Evolutionary conservation across 2,329 filamentous ascomycete species (phyloP).

Genomic region (Trichoderma sp.): DNA sequence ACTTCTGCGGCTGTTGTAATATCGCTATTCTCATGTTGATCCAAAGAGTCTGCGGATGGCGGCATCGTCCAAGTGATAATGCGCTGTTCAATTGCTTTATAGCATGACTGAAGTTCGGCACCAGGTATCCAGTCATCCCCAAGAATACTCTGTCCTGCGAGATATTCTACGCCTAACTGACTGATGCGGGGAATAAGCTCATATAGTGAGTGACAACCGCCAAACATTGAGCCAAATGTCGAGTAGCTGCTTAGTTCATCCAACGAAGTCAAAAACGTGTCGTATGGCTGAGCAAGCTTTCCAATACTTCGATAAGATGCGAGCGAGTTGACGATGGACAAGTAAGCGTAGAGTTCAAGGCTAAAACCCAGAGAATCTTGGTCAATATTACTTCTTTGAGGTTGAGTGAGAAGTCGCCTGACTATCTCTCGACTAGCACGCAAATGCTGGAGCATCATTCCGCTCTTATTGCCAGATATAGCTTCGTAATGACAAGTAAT

Average conservation of each 20-base stretch:
- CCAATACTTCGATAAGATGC: not conserved
- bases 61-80: not conserved
- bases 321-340: not conserved
- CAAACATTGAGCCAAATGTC: not conserved
- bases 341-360: not conserved
- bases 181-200: not conserved
- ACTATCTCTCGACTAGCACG: not conserved
- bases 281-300: not conserved
- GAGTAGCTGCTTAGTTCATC: not conserved
- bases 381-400: not conserved
- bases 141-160: not conserved
- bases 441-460: slow-evolving; percentile 4
- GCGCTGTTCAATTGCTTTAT: not conserved
- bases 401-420: not conserved
- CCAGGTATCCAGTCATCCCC: not conserved
- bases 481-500: not conserved
- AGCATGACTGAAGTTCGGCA: not conserved
- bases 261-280: not conserved
- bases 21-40: not conserved
- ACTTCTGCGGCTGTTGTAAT: not conserved
- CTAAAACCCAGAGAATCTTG: not conserved
- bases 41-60: not conserved
- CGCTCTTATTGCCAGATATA: not conserved
- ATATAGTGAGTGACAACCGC: not conserved
- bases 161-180: not conserved